Conservation (phyloP, 345 rosid genomes). For the Arabis hirsuta region DNA sequence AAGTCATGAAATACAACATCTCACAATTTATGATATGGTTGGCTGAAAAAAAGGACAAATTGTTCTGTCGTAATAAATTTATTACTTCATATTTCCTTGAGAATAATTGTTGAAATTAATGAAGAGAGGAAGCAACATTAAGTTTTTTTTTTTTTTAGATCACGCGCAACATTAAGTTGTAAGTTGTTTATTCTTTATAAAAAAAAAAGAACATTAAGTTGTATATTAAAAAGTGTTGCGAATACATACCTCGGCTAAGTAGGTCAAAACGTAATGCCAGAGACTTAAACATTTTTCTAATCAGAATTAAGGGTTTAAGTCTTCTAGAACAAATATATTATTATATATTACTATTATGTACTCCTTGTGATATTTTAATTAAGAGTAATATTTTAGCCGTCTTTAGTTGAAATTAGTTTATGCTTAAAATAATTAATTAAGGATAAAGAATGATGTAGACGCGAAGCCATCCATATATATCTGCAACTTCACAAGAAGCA, state of each 20-base stretch:
- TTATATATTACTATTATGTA: not conserved
- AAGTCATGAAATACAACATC: no score
- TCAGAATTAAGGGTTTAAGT: not conserved
- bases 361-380: no score
- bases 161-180: not conserved
- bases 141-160: no score
- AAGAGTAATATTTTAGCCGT: not conserved
- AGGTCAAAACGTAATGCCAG: constrained; percentile 4
- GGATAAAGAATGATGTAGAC: constrained; percentile 26
- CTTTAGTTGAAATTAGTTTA: not conserved
- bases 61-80: not conserved
- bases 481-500: not conserved
- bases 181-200: no score
- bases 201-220: not conserved
- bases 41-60: not conserved
- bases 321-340: not conserved
- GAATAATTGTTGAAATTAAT: constrained; percentile 27
- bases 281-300: not conserved
- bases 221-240: constrained; percentile 7
- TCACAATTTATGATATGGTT: no score
- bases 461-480: constrained; percentile 16
- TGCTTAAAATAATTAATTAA: not conserved
- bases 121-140: not conserved
- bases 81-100: not conserved
- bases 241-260: constrained; percentile 13